Base-by-base conservation (phyloP, 2,329 filamentous ascomycete species). In the Thermomyces lanuginosus region DNA sequence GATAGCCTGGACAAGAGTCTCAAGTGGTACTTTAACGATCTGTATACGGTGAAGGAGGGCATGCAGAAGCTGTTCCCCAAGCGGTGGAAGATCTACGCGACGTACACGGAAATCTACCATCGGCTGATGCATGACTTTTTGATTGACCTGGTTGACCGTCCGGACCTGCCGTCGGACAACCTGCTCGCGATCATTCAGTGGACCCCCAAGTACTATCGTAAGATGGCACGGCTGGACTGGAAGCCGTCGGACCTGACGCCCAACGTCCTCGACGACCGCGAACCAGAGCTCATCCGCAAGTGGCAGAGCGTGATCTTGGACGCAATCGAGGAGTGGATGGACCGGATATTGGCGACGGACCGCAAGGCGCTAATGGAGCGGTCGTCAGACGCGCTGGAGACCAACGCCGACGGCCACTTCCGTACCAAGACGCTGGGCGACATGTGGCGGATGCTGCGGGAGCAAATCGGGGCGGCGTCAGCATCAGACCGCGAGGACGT, bases 21-120 rank as follows among this genome's bases (percentile, higher is more conserved):
- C 55, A 79, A 79, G 45, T 98, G 89, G 89, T 98, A 74, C 55
- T 98, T 95, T 60, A 93, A 95, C 57, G 86, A 98, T 50, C 67
- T 98, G 19, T 92, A 91, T 52, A 83, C 82, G 3, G 86, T 93
- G 46, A 83, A 86, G 53, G 67, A 91, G 36, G 86, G 89, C 45
- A 92, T 98, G 80, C 71, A 78, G 33, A 70, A 72, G 15, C 64
- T 98, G 28, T 84, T 93, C 71, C 89, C 91, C 6, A 86, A 80
- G 56, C 92, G 89, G 53, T 98, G 89, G 89, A 84, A 77, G 47
- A 92, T 98, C 24, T 78, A 84, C 57, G 75, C 78, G 48, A 89
- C 79, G 1, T 98, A 92, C 51, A 76, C 74, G 33, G 69, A 78
- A 43, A 84, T 92, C 35, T 98, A 98, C 49, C 89, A 98, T 57